Evolutionary conservation across 129 eudicot genomes (phyloP).

Genomic region (Solidago caesia): DNA sequence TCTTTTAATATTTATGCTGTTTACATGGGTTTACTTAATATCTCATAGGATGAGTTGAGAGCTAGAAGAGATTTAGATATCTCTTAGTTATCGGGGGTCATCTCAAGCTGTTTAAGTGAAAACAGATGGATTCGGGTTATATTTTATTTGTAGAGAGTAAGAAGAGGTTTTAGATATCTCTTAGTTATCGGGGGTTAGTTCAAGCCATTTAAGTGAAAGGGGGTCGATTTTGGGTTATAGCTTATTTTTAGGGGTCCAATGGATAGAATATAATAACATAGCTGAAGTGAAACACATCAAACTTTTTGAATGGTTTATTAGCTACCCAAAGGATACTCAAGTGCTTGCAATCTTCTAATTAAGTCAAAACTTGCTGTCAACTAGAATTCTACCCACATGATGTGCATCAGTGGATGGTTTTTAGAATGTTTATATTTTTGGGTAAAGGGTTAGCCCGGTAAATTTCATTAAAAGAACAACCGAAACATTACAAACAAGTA

Average conservation of each 20-base stretch:
- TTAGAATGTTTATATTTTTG: no score
- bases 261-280: not conserved
- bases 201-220: not conserved
- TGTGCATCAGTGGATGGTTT: no score
- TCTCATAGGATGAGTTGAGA: slow-evolving; percentile 6
- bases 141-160: not conserved
- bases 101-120: not conserved
- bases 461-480: no score
- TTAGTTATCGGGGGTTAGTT: not conserved
- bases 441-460: no score
- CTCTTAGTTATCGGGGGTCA: not conserved
- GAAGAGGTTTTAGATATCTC: not conserved
- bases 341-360: not conserved
- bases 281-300: no score
- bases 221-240: not conserved
- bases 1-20: slow-evolving; percentile 4
- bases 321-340: not conserved
- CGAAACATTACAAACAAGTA: no score
- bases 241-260: not conserved
- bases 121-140: not conserved
- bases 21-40: not conserved
- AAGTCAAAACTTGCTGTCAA: not conserved
- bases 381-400: not conserved
- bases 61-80: not conserved
- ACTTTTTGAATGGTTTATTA: not conserved